Evolutionary conservation across 345 rosid genomes (phyloP), one percentile per base, ranked within the genome.

Genomic region (Acer saccharum): DNA sequence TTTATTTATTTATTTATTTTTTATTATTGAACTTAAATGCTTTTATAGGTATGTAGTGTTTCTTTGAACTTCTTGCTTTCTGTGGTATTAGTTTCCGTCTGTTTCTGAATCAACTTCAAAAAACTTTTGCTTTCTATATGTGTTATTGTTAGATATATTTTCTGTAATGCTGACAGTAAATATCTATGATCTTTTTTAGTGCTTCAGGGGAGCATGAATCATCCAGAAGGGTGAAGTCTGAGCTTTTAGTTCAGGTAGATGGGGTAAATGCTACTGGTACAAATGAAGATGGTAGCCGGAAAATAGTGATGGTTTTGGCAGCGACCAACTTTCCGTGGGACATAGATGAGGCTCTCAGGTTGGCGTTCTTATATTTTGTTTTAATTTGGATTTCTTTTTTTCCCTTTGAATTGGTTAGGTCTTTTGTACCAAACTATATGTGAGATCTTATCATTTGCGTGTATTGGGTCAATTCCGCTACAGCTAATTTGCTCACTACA

Each of bases 291-390:
- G 99, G 99, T 48, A 96, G 90, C 78, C 89, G 93, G 68, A 97
- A 97, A 83, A 91, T 97, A 76, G 99, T 97, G 76, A 97, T 94
- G 99, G 99, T 97, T 72, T 86, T 97, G 83, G 98, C 99, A 54
- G 98, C 99, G 48, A 97, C 99, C 71, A 97, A 97, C 86, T 97
- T 94, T 80, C 99, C 99, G 1, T 97, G 99, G 98, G 99, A 97
- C 90, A 97, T 97, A 80, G 99, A 97, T 66, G 97, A 94, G 87
- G 99, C 99, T 13, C 90, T 97, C 76, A 90, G 99, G 99, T 97
- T 80, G 66, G 64, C 41, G 66, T 68, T 44, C 73, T 57, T 69
- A 57, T 73, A 66, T 60, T 52, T 14, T 25, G 46, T 64, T 58
- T 43, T 35, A 39, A 9, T 68, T 12, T 25, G 20, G 29, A 64